Percentiles rank a stretch among this genome's conserved stretches.
Evolutionary conservation across 768 basidiomycete genomes (phyloP).

Genomic region (Tephrocybe sp.): DNA sequence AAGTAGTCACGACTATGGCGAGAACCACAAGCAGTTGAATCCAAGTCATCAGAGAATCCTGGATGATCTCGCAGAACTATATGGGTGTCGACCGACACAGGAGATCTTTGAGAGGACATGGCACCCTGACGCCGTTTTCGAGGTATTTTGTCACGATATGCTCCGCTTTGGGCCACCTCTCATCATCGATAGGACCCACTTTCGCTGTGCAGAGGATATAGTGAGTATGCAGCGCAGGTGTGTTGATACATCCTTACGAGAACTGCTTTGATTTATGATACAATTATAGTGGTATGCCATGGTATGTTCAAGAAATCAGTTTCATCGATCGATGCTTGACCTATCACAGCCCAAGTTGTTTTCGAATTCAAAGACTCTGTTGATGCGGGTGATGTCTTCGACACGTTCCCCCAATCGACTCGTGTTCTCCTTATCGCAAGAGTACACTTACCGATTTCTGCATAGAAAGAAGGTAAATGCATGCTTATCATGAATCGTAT

Average conservation of each 20-base stretch:
- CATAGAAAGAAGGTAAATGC: slow-evolving; percentile 48
- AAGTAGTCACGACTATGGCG: slow-evolving; percentile 32
- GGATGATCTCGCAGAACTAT: slow-evolving; percentile 59
- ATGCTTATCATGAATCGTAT: neutral
- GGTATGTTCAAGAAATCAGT: slow-evolving; percentile 31
- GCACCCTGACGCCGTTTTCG: slow-evolving; percentile 53
- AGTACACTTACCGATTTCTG: slow-evolving; percentile 55
- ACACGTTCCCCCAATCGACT: slow-evolving; percentile 59
- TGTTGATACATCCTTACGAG: slow-evolving; percentile 17
- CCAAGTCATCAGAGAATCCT: slow-evolving; percentile 47
- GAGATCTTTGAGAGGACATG: slow-evolving; percentile 56
- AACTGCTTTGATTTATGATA: neutral
- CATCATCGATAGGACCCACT: slow-evolving; percentile 44
- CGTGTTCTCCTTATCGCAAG: slow-evolving; percentile 58
- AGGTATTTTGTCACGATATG: slow-evolving; percentile 33
- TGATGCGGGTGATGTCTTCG: slow-evolving; percentile 58
- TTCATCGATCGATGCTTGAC: slow-evolving; percentile 4
- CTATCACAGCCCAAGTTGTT: slow-evolving; percentile 50
- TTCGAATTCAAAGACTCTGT: slow-evolving; percentile 48
- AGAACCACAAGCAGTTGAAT: slow-evolving; percentile 37
- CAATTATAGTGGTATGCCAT: slow-evolving; percentile 48
- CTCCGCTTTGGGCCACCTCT: neutral
- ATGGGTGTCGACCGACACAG: slow-evolving; percentile 49
- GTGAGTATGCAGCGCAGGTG: slow-evolving; percentile 56
- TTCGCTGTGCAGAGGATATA: slow-evolving; percentile 46